Evolutionary conservation across 495 filamentous ascomycete genomes (phyloP).

Genomic region (Penicillium soppii): DNA sequence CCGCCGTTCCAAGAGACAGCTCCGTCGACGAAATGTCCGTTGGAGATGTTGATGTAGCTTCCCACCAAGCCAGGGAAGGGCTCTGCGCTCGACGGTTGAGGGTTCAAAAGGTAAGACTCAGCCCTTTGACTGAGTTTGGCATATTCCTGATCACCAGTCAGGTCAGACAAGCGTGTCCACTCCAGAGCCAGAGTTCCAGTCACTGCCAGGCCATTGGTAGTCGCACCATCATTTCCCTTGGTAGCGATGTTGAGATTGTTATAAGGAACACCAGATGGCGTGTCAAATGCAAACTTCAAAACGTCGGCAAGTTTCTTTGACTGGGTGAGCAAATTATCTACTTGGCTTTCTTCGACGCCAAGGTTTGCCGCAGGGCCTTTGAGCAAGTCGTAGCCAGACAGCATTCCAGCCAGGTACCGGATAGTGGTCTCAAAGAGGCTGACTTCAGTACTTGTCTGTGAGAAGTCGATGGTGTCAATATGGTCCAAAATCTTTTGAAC

Average conservation of each 20-base stretch:
- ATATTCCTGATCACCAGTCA: slow-evolving; percentile 68
- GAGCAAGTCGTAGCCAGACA: slow-evolving; percentile 82
- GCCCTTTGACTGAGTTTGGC: slow-evolving; percentile 64
- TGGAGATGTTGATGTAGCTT: slow-evolving; percentile 59
- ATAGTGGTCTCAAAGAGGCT: slow-evolving; percentile 91
- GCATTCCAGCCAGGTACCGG: slow-evolving; percentile 76
- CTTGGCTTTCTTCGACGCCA: slow-evolving; percentile 40
- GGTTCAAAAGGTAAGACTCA: slow-evolving; percentile 70
- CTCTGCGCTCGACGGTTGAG: slow-evolving; percentile 58
- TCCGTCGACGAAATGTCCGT: slow-evolving; percentile 66
- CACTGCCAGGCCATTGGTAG: slow-evolving; percentile 67
- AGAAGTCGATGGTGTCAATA: slow-evolving; percentile 69
- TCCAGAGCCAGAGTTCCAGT: slow-evolving; percentile 77
- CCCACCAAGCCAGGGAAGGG: slow-evolving; percentile 81
- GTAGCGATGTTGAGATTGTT: slow-evolving; percentile 66
- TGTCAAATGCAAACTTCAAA: slow-evolving; percentile 77
- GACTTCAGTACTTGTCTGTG: slow-evolving; percentile 53
- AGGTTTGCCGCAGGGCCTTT: slow-evolving; percentile 64
- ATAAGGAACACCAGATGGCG: slow-evolving; percentile 70
- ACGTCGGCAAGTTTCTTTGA: slow-evolving; percentile 67
- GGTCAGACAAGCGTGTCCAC: slow-evolving; percentile 80
- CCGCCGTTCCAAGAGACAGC: slow-evolving; percentile 78
- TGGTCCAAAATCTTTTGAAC: slow-evolving; percentile 68
- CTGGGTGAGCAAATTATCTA: slow-evolving; percentile 62
- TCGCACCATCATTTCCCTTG: slow-evolving; percentile 44